Evolutionary conservation across 108 stramenopile genomes (phyloP).

Genomic region (Cyclotella sp.): DNA sequence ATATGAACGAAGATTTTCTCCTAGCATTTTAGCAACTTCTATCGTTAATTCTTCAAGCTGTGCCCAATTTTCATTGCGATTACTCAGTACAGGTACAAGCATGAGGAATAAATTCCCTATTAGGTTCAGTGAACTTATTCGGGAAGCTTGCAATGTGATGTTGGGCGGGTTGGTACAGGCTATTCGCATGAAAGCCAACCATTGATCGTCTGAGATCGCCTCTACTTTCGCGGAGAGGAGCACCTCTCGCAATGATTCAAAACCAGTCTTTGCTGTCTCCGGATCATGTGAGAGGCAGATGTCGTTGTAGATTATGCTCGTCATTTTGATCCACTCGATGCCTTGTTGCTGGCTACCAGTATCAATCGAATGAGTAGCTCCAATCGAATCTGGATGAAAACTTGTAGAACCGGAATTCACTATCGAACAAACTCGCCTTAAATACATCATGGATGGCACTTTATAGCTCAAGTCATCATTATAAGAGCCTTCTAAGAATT

Average conservation of each 20-base stretch:
- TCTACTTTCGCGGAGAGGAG: slow-evolving; percentile 62
- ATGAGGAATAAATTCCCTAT: slow-evolving; percentile 72
- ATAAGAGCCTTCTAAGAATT: slow-evolving; percentile 68
- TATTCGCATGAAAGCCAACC: slow-evolving; percentile 63
- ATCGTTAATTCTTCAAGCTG: slow-evolving; percentile 71
- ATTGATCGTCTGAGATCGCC: slow-evolving; percentile 70
- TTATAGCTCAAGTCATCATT: slow-evolving; percentile 62
- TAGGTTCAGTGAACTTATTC: slow-evolving; percentile 63
- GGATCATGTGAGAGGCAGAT: slow-evolving; percentile 61
- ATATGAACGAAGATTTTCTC: slow-evolving; percentile 73
- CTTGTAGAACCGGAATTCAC: background rate
- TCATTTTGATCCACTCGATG: slow-evolving; percentile 66
- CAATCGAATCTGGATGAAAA: background rate
- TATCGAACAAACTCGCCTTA: slow-evolving; percentile 66
- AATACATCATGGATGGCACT: slow-evolving; percentile 75
- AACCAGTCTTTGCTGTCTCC: slow-evolving; percentile 61
- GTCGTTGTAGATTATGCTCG: slow-evolving; percentile 68
- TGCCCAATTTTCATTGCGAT: slow-evolving; percentile 63
- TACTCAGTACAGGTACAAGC: slow-evolving; percentile 49
- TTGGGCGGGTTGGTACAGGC: slow-evolving; percentile 65
- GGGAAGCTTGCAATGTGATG: slow-evolving; percentile 44
- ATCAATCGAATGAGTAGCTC: background rate
- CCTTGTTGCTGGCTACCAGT: slow-evolving; percentile 42
- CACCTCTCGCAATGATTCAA: slow-evolving; percentile 69
- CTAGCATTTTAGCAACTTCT: slow-evolving; percentile 51